Conservation (phyloP, 805 yeast species). For the Candida taoyuanica region DNA sequence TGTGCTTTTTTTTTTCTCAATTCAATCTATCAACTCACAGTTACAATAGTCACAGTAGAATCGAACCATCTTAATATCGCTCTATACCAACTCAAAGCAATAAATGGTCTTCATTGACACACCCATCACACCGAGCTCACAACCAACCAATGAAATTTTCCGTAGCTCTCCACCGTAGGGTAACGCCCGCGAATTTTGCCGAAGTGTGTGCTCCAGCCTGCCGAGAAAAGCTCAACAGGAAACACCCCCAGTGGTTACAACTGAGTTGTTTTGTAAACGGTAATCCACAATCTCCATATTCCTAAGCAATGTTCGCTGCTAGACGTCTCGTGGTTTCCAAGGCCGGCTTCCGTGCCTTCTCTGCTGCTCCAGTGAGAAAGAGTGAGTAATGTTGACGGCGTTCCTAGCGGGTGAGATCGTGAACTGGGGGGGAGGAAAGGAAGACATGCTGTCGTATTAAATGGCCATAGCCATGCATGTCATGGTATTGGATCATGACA, state of each 20-base stretch:
- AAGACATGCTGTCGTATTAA: too few species aligned
- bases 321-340: constrained; percentile 24
- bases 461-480: too few species aligned
- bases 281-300: too few species aligned
- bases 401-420: too few species aligned
- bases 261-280: too few species aligned
- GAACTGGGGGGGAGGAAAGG: too few species aligned
- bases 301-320: constrained; percentile 22
- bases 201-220: background rate
- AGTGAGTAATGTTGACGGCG: constrained; percentile 20
- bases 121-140: background rate
- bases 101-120: too few species aligned
- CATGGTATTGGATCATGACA: too few species aligned
- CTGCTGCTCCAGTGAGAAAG: constrained; percentile 31
- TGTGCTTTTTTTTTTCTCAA: too few species aligned
- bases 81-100: too few species aligned
- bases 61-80: constrained; percentile 56
- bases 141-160: constrained; percentile 11
- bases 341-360: constrained; percentile 32
- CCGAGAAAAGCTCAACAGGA: background rate
- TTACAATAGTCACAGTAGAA: constrained; percentile 85
- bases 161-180: background rate
- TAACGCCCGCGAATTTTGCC: background rate
- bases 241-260: too few species aligned
- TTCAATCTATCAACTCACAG: constrained; percentile 33